Evolutionary conservation across 768 basidiomycete species (phyloP), one percentile per base, ranked within the genome.

Genomic region (Fomitopsis pulvina): DNA sequence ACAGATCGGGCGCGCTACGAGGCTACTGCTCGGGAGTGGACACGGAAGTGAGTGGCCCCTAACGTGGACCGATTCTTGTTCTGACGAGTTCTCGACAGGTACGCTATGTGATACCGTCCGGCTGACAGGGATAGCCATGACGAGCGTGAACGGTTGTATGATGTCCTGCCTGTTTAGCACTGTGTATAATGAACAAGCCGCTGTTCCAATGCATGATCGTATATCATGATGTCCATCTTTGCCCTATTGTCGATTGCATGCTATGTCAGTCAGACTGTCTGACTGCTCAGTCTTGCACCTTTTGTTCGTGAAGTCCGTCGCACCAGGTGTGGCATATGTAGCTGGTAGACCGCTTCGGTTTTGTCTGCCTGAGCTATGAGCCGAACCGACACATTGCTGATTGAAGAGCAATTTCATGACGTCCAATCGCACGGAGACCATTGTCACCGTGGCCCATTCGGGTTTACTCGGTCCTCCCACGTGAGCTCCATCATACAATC

Each of bases 1-100:
- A 97, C 94, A 30, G 96, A 99, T 72, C 83, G 95, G 60, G 73
- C 89, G 56, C 84, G 94, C 62, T 99, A 99, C 66, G 96, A 98
- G 72, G 89, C 93, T 53, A 98, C 92, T 28, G 96, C 96, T 24
- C 79, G 93, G 73, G 96, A 99, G 77, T 99, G 95, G 95, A 95
- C 95, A 69, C 86, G 95, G 82, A 98, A 98, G 94, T 98, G 64
- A 60, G 89, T 69, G 22, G 27, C 27, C 6, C 11, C 5, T 32
- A 21, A 14, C 6, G 21, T 14, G 3, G 27, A 30, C 9, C n/a
- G 18, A 24, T 9, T 26, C 4, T 9, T 24, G 28, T 16, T 4
- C 43, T 45, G 10, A 45, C n/a, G n/a, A 3, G 18, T 16, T n/a
- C 11, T 18, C 11, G 12, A 10, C 18, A 46, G 45, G 45, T 46